Percentiles rank a stretch among this genome's conserved stretches.
Evolutionary conservation across 179 eudicot species (phyloP).

Genomic region (Silene vulgaris): DNA sequence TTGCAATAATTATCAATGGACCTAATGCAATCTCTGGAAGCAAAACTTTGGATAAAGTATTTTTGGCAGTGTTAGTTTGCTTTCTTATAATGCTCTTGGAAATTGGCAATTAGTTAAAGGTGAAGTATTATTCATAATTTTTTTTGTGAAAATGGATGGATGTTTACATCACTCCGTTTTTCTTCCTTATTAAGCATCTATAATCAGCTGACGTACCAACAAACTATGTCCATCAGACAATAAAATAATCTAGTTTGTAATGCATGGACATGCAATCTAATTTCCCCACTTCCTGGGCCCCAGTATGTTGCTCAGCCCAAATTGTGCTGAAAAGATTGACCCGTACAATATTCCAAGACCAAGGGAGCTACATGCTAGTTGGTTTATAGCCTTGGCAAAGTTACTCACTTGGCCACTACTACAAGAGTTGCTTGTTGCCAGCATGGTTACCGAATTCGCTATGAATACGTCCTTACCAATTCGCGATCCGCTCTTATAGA

Average conservation of each 20-base stretch:
- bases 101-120: constrained; percentile 22
- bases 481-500: too few relatives aligned
- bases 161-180: constrained; percentile 23
- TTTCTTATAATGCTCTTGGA: constrained; percentile 26
- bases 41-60: constrained; percentile 18
- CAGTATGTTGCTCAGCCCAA: constrained; percentile 6
- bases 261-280: constrained; percentile 16
- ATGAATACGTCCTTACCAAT: too few relatives aligned
- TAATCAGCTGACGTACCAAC: constrained; percentile 20
- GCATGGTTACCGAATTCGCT: too few relatives aligned
- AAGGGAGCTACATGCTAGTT: constrained; percentile 18
- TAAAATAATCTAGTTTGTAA: constrained; percentile 1
- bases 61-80: constrained; percentile 22
- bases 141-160: constrained; percentile 19
- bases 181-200: constrained; percentile 28
- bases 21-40: constrained; percentile 22
- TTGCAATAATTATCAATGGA: constrained; percentile 18
- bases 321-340: constrained; percentile 17
- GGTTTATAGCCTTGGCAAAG: background rate
- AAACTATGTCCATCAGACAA: constrained; percentile 19
- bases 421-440: background rate
- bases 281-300: constrained; percentile 3
- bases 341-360: constrained; percentile 14
- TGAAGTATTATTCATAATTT: constrained; percentile 21
- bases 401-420: background rate